phyloP scores from a whole-genome alignment of 441 rosid genomes.

The Euphorbia schlechtendalii region DNA sequence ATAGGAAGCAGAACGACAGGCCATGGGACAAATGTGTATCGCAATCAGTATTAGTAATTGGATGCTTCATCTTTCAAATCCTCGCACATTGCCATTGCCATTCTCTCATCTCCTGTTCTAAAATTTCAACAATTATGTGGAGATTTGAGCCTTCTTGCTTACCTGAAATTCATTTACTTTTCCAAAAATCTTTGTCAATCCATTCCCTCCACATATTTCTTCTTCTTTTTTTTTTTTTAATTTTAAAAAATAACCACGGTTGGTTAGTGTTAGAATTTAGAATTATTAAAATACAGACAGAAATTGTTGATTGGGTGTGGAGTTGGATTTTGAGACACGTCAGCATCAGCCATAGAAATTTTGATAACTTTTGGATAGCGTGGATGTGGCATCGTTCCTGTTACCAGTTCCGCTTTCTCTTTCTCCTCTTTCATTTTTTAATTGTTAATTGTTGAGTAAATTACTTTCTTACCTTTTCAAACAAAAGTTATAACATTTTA shows the following conservation, averaged over 20 bases:
- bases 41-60: conserved; percentile 14
- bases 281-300: not conserved
- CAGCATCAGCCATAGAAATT: conserved; percentile 8
- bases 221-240: not conserved
- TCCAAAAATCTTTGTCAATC: conserved; percentile 20
- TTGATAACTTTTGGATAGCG: conserved; percentile 26
- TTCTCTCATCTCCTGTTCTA: not conserved
- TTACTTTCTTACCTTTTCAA: too few relatives aligned
- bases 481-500: too few relatives aligned
- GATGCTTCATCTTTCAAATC: conserved; percentile 37
- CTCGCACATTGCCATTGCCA: conserved; percentile 36
- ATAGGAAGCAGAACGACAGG: conserved; percentile 39
- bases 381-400: conserved; percentile 15
- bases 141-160: too few relatives aligned
- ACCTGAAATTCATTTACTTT: conserved; percentile 10
- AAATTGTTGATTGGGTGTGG: conserved; percentile 15
- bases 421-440: too few relatives aligned
- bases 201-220: conserved; percentile 21
- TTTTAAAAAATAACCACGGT: not conserved
- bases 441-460: too few relatives aligned
- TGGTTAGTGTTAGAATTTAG: not conserved
- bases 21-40: conserved; percentile 62
- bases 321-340: conserved; percentile 19
- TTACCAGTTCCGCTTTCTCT: too few relatives aligned
- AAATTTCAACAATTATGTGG: conserved; percentile 12